Base-by-base conservation (phyloP, 78 protist genomes). In the Emiliania huxleyi region DNA sequence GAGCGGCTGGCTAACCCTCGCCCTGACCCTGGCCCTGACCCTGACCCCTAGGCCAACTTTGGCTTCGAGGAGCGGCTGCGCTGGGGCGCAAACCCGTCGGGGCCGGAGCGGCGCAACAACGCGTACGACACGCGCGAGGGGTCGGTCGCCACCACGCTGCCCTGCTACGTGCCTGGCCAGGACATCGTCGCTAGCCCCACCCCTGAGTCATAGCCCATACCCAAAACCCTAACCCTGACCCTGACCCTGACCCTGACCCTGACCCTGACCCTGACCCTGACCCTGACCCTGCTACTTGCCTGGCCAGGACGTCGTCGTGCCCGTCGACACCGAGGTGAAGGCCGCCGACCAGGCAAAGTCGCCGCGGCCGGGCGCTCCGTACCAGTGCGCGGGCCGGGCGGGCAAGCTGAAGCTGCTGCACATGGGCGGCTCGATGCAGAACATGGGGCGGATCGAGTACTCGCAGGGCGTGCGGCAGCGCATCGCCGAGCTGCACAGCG, bases 391-490 rank as follows among this genome's bases (percentile, higher is more conserved):
- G 2, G 23, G 19, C 85, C 0, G 23, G 46, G 12, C 37, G 2
- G 75, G 11, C 8, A 3, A 21, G 48, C 19, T 0, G 35, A 19
- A 1, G 49, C 46, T 77, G 85, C 44, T 77, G 33, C 23, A 22
- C 85, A 77, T 77, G 85, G 85, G 85, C 44, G 85, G 85, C 48
- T 35, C 85, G n/a, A 77, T 77, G 85, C 4, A 2, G 19, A 77
- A 77, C 29, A 77, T 77, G 85, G 85, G 85, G 26, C 85, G 85
- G 29, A 40, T 77, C 46, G 85, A 77, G 85, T 77, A 77, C 85
- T 21, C n/a, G 18, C 85, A 77, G 26, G 85, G 85, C 48, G 85
- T 77, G 46, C 44, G 85, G 33, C 85, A 77, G 85, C 29, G 23
- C 21, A 77, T 77, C 18, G 19, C 2, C 46, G 19, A 77, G 29